phyloP scores from a whole-genome alignment of 306 rosid genomes.

The Prunus armeniaca region DNA sequence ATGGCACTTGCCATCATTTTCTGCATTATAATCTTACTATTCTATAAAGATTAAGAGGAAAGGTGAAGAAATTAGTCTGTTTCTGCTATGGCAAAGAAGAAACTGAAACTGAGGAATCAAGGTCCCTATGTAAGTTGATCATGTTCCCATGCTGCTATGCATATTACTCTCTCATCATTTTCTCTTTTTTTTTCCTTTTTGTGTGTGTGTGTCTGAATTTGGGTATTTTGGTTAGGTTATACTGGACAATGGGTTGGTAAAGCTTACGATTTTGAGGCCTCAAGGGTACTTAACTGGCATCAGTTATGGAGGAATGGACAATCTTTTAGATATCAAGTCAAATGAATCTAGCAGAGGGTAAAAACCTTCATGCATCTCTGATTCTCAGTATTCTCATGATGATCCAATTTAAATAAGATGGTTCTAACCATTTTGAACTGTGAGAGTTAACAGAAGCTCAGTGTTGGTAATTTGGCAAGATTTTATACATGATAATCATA shows the following conservation, averaged over 20 bases:
- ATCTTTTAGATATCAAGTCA: conserved; percentile 31
- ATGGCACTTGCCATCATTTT: not conserved
- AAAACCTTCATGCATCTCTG: not conserved
- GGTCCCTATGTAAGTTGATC: conserved; percentile 28
- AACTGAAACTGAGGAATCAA: conserved; percentile 29
- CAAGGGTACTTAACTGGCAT: conserved; percentile 34
- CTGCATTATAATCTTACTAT: not conserved
- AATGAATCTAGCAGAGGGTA: conserved; percentile 37
- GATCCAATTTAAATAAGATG: too few species aligned
- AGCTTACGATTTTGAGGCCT: conserved; percentile 32
- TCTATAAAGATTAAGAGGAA: not conserved
- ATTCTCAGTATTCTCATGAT: too few species aligned
- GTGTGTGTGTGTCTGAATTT: not conserved
- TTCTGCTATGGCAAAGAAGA: conserved; percentile 27
- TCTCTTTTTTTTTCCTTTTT: not conserved
- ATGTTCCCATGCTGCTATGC: not conserved
- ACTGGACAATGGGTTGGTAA: conserved; percentile 32
- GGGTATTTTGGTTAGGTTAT: conserved; percentile 12
- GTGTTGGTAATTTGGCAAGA: not conserved
- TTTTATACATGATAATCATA: too few species aligned
- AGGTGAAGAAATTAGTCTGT: not conserved
- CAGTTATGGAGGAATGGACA: conserved; percentile 41
- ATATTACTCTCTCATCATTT: not conserved
- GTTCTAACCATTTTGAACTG: too few species aligned
- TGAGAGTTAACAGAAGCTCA: too few species aligned